Base-by-base conservation (phyloP, 345 rosid species). In the Eucalyptus globulus region DNA sequence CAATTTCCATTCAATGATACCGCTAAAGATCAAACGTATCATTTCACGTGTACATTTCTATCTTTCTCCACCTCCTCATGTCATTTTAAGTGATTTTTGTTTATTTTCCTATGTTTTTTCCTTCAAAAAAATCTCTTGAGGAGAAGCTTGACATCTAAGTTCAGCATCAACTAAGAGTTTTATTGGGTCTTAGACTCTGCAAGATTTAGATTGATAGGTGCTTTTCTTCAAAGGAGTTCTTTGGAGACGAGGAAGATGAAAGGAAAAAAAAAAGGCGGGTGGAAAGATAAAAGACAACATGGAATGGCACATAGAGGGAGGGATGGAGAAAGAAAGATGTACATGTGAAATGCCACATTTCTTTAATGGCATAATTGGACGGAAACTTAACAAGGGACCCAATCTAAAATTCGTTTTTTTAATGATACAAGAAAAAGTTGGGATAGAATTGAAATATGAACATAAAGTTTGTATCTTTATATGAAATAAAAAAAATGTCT, bases 21-120 rank as follows among this genome's bases (percentile, higher is more conserved):
- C 11, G 0, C 34, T 34, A 69, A 69, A 34, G 2, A 69, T 34
- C 19, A 0, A 0, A 37, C 3, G 0, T 2, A 7, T 37, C 45
- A 37, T 72, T 65, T 65, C 40, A 65, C 0, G 1, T 65, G 2
- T 7, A n/a, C 21, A 6, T 72, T 5, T 72, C 15, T 6, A 3
- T 72, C 22, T 37, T 44, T 72, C 14, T 37, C 8, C 12, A 7
- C 27, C 47, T 19, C 0, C 83, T 11, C 5, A 3, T 37, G 2
- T 1, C 83, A 37, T 72, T 67, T 72, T 7, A 19, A 0, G 26
- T 11, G 45, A 21, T 72, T 5, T 29, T 14, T n/a, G 31, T 12
- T 56, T 60, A 26, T 27, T 27, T 60, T 60, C 2, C 16, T 29
- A 6, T 29, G 4, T 72, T 11, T 21, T 19, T 37, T 19, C 5